Evolutionary conservation across 805 yeast genomes (phyloP), one percentile per base, ranked within the genome.

Genomic region (Kodamaea neixiangensis): DNA sequence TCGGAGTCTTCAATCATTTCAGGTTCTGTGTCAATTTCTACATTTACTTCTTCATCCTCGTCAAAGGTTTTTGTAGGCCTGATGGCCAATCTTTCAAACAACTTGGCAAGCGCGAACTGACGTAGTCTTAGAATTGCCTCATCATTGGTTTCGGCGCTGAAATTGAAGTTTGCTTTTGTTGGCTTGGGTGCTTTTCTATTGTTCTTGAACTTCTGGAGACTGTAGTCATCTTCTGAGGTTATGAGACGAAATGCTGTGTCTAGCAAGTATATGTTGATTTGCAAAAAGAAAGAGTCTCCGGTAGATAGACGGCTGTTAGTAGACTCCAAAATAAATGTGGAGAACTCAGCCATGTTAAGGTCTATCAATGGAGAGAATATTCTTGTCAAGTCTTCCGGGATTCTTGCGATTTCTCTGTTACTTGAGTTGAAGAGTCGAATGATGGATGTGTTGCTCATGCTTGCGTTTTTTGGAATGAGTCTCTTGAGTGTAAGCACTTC

Each of bases 211-310:
- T 54, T 58, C 48, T 51, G 50, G 49, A 47, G 46, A 18, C 29
- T 34, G 20, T 29, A 48, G 44, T 25, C 57, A 5, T 39, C 47
- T 5, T 51, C 56, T 1, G 42, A 20, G 25, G 56, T 11, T 7
- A 51, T 44, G 25, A 29, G 43, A 51, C 51, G 5, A 71, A 77
- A 55, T 63, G 71, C 79, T 52, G 46, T 69, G 63, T 52, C 64
- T 35, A 58, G 76, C 20, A 92, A 62, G 61, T 65, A 88, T 52
- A 90, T 81, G 58, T 89, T 88, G 3, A 89, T 67, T 58, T 85
- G 89, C 0, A 90, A 71, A 18, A 81, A 73, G 59, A 92, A 85
- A 1, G 86, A 75, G 60, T 90, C 96, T 3, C 97, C 98, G 1
- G 84, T 79, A 7, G 87, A 75, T 31, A 91, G 63, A 25, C 83